Conservation (phyloP, 176 grass and related monocot species). For the Tillandsia leiboldiana region DNA sequence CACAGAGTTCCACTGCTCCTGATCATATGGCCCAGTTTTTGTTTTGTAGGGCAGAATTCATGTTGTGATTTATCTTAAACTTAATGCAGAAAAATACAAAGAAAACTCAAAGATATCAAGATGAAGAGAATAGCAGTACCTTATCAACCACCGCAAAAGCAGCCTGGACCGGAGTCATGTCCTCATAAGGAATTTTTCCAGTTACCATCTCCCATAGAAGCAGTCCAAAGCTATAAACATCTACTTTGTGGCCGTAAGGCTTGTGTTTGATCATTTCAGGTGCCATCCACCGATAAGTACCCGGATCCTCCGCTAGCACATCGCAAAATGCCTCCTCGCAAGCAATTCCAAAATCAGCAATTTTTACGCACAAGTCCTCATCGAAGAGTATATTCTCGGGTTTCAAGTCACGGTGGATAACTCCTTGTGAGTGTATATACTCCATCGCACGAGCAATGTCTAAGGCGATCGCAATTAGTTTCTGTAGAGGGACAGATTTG, state of each 20-base stretch:
- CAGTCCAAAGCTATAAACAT: slow-evolving; percentile 90
- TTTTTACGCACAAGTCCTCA: slow-evolving; percentile 60
- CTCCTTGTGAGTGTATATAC: slow-evolving; percentile 85
- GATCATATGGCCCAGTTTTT: too few relatives aligned
- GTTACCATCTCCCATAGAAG: slow-evolving; percentile 78
- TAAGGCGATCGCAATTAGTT: slow-evolving; percentile 52
- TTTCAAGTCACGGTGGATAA: slow-evolving; percentile 89
- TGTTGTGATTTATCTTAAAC: background rate
- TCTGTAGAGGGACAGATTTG: slow-evolving; percentile 48
- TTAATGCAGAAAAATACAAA: background rate
- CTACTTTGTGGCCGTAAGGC: slow-evolving; percentile 66
- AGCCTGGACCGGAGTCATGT: slow-evolving; percentile 80
- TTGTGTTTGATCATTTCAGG: slow-evolving; percentile 89
- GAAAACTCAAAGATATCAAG: slow-evolving; percentile 12
- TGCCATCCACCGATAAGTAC: slow-evolving; percentile 98
- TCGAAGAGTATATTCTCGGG: slow-evolving; percentile 97
- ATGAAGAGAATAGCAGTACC: slow-evolving; percentile 32
- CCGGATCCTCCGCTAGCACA: slow-evolving; percentile 55
- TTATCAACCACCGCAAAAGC: slow-evolving; percentile 96
- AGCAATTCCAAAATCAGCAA: slow-evolving; percentile 91
- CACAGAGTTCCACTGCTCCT: too few relatives aligned
- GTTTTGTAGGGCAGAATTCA: too few relatives aligned
- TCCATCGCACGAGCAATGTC: slow-evolving; percentile 70
- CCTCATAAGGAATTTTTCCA: slow-evolving; percentile 66
- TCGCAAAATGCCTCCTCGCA: slow-evolving; percentile 60